These are phyloP conservation scores for Phytophthora pisi DNA, from an alignment of 352 stramenopile genomes.

Conservation along the genomic window DNA sequence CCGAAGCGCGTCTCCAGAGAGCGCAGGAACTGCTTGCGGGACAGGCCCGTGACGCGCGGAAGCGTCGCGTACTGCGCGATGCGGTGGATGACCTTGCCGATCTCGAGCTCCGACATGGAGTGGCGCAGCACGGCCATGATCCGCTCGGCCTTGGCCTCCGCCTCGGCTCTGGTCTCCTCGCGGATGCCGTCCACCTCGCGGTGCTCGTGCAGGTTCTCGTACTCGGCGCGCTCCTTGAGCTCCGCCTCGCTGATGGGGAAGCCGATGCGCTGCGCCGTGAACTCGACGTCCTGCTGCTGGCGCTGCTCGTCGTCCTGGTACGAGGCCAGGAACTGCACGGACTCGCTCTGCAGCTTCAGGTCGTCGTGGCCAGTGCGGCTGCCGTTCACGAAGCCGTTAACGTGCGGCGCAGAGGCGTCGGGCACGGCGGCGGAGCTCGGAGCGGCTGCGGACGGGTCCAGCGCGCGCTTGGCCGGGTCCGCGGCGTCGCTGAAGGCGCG, in stretches of 20 bases:
- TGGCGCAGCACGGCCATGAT: constrained; percentile 81
- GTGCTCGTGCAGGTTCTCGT: constrained; percentile 27
- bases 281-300: constrained; percentile 56
- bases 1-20: constrained; percentile 77
- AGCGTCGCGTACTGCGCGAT: constrained; percentile 82
- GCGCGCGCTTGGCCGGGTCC: constrained; percentile 31
- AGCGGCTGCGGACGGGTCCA: neutral
- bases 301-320: constrained; percentile 35
- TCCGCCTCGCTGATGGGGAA: constrained; percentile 57
- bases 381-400: constrained; percentile 23
- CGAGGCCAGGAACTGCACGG: constrained; percentile 35
- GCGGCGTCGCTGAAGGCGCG: constrained; percentile 54
- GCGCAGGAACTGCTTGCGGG: constrained; percentile 78
- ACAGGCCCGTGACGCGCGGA: constrained; percentile 71
- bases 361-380: constrained; percentile 9
- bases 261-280: constrained; percentile 75
- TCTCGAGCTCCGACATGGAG: constrained; percentile 86
- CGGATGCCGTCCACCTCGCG: constrained; percentile 58
- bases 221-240: constrained; percentile 45
- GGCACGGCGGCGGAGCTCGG: neutral
- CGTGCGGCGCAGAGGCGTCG: constrained; percentile 6
- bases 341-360: constrained; percentile 6
- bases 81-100: constrained; percentile 81
- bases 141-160: constrained; percentile 73
- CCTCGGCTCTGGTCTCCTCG: constrained; percentile 70